A percentile compares a stretch with the other conserved stretches of the same genome.
Conservation (phyloP, 2,329 filamentous ascomycete genomes). For the Penicillium rolfsii region DNA sequence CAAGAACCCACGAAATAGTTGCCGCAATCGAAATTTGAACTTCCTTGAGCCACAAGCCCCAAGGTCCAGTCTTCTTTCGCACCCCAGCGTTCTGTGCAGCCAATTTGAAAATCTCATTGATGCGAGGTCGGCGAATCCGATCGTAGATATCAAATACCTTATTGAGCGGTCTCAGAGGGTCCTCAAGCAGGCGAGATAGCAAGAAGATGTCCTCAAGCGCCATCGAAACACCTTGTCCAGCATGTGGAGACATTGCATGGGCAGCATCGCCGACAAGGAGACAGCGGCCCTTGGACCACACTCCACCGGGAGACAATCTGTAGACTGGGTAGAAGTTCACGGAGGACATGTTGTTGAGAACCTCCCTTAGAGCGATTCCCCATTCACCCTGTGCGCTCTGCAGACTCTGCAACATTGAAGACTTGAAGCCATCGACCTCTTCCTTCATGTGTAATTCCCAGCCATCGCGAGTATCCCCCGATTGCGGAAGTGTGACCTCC, state of each 20-base stretch:
- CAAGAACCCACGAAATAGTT: conserved; percentile 24
- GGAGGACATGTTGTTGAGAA: conserved; percentile 22
- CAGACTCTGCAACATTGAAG: conserved; percentile 28
- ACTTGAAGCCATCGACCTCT: conserved; percentile 38
- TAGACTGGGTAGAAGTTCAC: conserved; percentile 45
- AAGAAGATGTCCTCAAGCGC: conserved; percentile 55
- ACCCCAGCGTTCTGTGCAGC: conserved; percentile 30
- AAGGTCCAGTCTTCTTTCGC: conserved; percentile 30
- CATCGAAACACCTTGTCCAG: conserved; percentile 58
- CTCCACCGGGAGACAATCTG: conserved; percentile 38
- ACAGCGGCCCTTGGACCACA: conserved; percentile 44
- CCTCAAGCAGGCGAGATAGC: conserved; percentile 32
- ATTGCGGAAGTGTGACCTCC: conserved; percentile 32
- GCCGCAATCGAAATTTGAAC: conserved; percentile 19
- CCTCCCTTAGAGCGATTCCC: conserved; percentile 24
- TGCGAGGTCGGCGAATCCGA: conserved; percentile 35
- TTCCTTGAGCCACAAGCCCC: conserved; percentile 36
- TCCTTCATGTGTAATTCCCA: conserved; percentile 37
- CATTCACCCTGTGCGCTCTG: conserved; percentile 33
- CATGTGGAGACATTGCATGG: conserved; percentile 42
- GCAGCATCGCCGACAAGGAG: conserved; percentile 40
- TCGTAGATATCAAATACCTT: conserved; percentile 34
- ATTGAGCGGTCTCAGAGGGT: conserved; percentile 18
- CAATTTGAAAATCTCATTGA: conserved; percentile 31
- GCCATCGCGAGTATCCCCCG: conserved; percentile 35